A percentile compares a stretch with the other conserved stretches of the same genome.
Conservation (phyloP, 768 basidiomycete species). For the Daedaleopsis sinensis region DNA sequence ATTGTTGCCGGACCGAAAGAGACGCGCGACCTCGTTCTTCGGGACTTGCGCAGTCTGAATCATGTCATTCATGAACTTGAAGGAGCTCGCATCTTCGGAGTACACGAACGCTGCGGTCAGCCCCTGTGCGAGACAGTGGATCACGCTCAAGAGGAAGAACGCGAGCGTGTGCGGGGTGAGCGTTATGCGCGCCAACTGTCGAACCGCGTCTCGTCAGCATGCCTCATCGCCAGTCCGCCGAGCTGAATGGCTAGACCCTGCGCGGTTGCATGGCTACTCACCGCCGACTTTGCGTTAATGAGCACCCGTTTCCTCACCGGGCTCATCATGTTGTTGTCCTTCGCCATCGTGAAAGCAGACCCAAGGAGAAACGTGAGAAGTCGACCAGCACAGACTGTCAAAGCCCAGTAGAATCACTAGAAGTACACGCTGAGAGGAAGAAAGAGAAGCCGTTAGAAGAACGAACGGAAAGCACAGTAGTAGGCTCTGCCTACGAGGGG, state of each 20-base stretch:
- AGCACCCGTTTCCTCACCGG: conserved; percentile 2
- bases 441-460: not conserved
- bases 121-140: conserved; percentile 56
- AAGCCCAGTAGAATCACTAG: conserved; percentile 9
- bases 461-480: not conserved
- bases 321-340: not conserved
- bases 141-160: conserved; percentile 51
- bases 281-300: conserved; percentile 16
- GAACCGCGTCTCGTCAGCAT: not conserved
- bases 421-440: not conserved
- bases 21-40: conserved; percentile 33
- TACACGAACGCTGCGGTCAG: conserved; percentile 46
- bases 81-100: conserved; percentile 46
- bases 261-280: not conserved
- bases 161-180: conserved; percentile 35
- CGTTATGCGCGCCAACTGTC: conserved; percentile 35
- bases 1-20: conserved; percentile 27
- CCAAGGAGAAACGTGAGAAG: not conserved
- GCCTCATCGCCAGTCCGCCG: too few species aligned
- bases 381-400: conserved; percentile 14
- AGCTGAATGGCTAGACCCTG: not conserved
- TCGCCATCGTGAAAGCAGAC: not conserved
- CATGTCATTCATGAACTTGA: conserved; percentile 40
- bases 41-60: conserved; percentile 41
- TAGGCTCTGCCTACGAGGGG: conserved; percentile 5